Evolutionary conservation across 1,284 basidiomycete genomes (phyloP).

Genomic region (Afroboletus lepidellus): DNA sequence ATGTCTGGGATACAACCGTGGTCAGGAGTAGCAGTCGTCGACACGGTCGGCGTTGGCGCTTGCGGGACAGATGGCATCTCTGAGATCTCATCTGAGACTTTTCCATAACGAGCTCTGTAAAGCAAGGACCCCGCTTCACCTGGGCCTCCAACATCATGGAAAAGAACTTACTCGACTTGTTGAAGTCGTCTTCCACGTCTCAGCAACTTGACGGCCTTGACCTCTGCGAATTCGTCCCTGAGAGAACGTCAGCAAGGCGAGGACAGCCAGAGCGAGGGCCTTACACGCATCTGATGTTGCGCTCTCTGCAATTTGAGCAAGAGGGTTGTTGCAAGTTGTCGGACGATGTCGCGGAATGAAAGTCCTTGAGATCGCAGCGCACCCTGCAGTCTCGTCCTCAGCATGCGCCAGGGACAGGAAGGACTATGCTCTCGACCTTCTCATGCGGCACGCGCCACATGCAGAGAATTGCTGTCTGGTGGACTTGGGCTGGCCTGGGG

Average conservation of each 20-base stretch:
- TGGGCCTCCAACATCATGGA: conserved; percentile 5
- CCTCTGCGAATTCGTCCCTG: conserved; percentile 85
- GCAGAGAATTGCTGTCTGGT: conserved; percentile 81
- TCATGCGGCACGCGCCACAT: conserved; percentile 86
- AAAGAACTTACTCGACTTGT: conserved; percentile 65
- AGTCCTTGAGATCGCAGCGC: conserved; percentile 78
- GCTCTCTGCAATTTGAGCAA: conserved; percentile 86
- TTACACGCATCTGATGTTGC: conserved; percentile 82
- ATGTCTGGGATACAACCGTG: conserved; percentile 63
- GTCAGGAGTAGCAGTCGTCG: not conserved
- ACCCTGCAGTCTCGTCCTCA: conserved; percentile 48
- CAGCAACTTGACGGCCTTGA: conserved; percentile 83
- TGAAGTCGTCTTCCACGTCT: conserved; percentile 81
- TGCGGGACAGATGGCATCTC: conserved; percentile 33
- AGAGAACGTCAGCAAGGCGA: conserved; percentile 9
- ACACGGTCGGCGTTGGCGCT: conserved; percentile 30
- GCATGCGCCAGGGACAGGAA: not conserved
- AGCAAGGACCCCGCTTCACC: conserved; percentile 1
- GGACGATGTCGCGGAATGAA: conserved; percentile 41
- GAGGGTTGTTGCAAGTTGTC: conserved; percentile 50
- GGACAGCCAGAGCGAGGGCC: conserved; percentile 37
- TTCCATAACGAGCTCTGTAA: conserved; percentile 60
- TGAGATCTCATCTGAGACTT: conserved; percentile 44
- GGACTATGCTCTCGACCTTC: conserved; percentile 49
- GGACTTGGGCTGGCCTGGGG: conserved; percentile 63